Evolutionary conservation across 805 yeast species (phyloP), one percentile per base, ranked within the genome.

Genomic region (Torulaspora microellipsoides): DNA sequence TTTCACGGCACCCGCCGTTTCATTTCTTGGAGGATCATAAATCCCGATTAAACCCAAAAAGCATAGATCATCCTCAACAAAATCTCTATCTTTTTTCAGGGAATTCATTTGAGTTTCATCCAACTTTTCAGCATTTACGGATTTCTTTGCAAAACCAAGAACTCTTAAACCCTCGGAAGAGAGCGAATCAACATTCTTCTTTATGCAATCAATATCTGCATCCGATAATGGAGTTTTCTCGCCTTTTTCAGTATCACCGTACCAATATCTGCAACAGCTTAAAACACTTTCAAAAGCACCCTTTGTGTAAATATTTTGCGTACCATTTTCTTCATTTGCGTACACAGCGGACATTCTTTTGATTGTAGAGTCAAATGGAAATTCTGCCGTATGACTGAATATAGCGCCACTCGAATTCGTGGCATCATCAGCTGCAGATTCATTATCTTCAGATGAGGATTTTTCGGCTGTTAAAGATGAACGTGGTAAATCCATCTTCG

Each of bases 21-120:
- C 83, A 10, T 87, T 83, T 59, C 99, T 79, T 43, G 99, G 99
- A 8, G 99, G 99, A 68, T 93, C 99, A 55, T 88, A 88, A 88
- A 93, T 89, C 47, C 97, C 98, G 51, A 88, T 74, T 34, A 93
- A 65, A 7, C 99, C 99, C 52, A 83, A 75, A 59, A 91, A 91
- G 4, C 77, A 72, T 53, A 93, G 71, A 15, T 78, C 82, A 1
- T 72, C 54, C 25, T 90, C 89, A 45, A 73, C 79, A 20, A 43
- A 49, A 4, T 38, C 48, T 46, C 67, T 58, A 31, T 58, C 59
- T 5, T 59, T 61, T 27, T 56, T 58, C 6, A 56, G 27, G 9
- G 45, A 48, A 3, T 46, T 36, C 11, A 59, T 60, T 31, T 56
- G 57, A 3, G 64, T 69, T 25, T 55, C 52, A 8, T 53, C 36